phyloP scores from a whole-genome alignment of 2,329 filamentous ascomycete genomes.

The Pseudopithomyces chartarum region DNA sequence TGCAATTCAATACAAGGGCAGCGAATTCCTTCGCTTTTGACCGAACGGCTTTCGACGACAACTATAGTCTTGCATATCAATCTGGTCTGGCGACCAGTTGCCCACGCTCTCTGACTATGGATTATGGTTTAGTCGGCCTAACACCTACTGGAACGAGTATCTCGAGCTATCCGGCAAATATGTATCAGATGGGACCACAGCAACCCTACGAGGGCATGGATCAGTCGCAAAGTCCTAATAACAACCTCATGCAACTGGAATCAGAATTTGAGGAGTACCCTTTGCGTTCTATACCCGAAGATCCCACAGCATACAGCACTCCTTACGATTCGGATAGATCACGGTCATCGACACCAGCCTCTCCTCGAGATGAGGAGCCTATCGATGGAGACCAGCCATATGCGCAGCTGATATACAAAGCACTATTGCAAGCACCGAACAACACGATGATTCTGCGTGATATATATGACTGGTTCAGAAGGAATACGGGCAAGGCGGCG shows the following conservation, averaged over 20 bases:
- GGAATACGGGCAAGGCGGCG: slow-evolving; percentile 77
- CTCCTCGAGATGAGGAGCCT: slow-evolving; percentile 18
- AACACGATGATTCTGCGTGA: slow-evolving; percentile 80
- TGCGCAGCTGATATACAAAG: slow-evolving; percentile 78
- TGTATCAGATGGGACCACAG: slow-evolving; percentile 38
- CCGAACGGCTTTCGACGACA: slow-evolving; percentile 26
- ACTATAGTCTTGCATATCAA: slow-evolving; percentile 27
- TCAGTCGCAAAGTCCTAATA: slow-evolving; percentile 16
- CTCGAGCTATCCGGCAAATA: slow-evolving; percentile 36
- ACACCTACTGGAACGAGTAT: slow-evolving; percentile 16
- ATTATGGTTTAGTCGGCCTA: slow-evolving; percentile 17
- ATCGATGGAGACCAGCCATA: slow-evolving; percentile 68
- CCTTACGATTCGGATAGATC: slow-evolving; percentile 27
- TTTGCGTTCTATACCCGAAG: slow-evolving; percentile 21
- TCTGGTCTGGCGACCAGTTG: slow-evolving; percentile 20
- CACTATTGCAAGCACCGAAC: slow-evolving; percentile 69
- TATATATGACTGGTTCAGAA: slow-evolving; percentile 87
- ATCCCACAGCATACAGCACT: slow-evolving; percentile 21
- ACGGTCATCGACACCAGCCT: slow-evolving; percentile 27
- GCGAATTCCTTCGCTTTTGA: slow-evolving; percentile 20
- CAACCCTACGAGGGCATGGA: slow-evolving; percentile 26
- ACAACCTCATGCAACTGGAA: slow-evolving; percentile 25
- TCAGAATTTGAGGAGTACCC: slow-evolving; percentile 30
- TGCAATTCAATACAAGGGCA: slow-evolving; percentile 14
- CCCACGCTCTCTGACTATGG: slow-evolving; percentile 26